Base-by-base conservation (phyloP, 805 yeast species). In the Yarrowia yakushimensis region DNA sequence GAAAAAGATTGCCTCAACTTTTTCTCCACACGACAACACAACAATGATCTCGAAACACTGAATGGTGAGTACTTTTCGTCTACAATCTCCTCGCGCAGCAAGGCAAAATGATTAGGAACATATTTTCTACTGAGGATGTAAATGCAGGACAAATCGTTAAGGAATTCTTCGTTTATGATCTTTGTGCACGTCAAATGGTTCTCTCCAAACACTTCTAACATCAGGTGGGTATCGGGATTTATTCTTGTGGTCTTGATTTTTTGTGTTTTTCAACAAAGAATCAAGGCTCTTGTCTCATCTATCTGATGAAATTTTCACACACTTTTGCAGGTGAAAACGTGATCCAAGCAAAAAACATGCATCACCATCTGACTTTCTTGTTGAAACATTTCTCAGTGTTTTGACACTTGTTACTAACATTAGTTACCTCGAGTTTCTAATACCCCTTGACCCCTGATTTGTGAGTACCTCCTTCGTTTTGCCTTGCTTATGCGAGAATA, bases 291-390 rank as follows among this genome's bases (percentile, higher is more conserved):
- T 22, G 34, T 43, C n/a, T 25, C 48, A 17, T 43, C 50, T n/a
- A 22, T 66, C 69, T 69, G 65, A 69, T 72, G 67, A 65, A 54
- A 55, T 65, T 63, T 65, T 68, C 73, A 67, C 72, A 71, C 65
- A 63, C 42, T 63, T 66, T 65, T 66, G 71, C 69, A 67, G 71
- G 72, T 65, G 82, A 81, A 72, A 75, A 73, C 79, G 81, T 88
- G 94, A 85, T 86, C 94, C 87, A 77, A 77, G 88, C 88, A 85
- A 82, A 78, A 78, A 52, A 84, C 97, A 90, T 90, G 97, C 97
- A 90, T 90, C 96, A 90, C 97, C 97, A 90, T 87, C 96, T 90
- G 96, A 89, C 72, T 69, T 69, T 63, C n/a, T 63, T 59, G 62
- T 33, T 12, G 30, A 52, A 23, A 41, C 30, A 61, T 43, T 4